These are phyloP conservation scores for Citrus trifoliata DNA, from an alignment of 345 rosid species.

Conservation along the genomic window DNA sequence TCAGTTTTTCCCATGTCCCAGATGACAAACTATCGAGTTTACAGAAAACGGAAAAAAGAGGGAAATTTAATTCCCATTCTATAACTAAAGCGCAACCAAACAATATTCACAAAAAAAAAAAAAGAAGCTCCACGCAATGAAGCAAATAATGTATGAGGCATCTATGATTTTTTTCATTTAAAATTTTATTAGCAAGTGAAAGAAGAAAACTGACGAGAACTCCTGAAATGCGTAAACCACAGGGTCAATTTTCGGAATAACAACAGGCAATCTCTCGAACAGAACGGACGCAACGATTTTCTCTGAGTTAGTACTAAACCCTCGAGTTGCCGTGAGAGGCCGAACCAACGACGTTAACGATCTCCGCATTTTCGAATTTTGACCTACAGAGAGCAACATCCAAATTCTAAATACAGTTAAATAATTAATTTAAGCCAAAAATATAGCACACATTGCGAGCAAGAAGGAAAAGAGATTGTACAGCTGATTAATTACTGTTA, in stretches of 20 bases:
- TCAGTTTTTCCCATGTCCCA: not conserved
- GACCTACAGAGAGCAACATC: slow-evolving; percentile 4
- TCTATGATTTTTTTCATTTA: not conserved
- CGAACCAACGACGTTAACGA: slow-evolving; percentile 31
- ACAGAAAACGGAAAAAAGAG: not conserved
- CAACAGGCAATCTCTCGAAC: slow-evolving; percentile 91
- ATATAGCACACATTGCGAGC: not conserved
- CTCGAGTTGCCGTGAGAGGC: slow-evolving; percentile 33
- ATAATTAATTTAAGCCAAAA: not conserved
- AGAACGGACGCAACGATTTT: slow-evolving; percentile 86
- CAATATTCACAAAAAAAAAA: not conserved
- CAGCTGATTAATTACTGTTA: not conserved
- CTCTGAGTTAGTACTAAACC: slow-evolving; percentile 63
- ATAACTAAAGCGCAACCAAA: not conserved
- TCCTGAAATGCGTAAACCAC: slow-evolving; percentile 85
- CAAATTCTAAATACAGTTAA: not conserved
- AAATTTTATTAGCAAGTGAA: not conserved
- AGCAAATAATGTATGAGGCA: not conserved
- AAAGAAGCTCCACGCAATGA: too few relatives aligned
- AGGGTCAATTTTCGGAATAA: slow-evolving; percentile 87
- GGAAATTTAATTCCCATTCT: not conserved
- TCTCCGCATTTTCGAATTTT: slow-evolving; percentile 56
- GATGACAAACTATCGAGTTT: not conserved
- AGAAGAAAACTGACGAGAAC: slow-evolving; percentile 66
- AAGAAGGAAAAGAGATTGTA: not conserved